Conservation (phyloP, 2,329 filamentous ascomycete genomes). For the Epichloe elymi region DNA sequence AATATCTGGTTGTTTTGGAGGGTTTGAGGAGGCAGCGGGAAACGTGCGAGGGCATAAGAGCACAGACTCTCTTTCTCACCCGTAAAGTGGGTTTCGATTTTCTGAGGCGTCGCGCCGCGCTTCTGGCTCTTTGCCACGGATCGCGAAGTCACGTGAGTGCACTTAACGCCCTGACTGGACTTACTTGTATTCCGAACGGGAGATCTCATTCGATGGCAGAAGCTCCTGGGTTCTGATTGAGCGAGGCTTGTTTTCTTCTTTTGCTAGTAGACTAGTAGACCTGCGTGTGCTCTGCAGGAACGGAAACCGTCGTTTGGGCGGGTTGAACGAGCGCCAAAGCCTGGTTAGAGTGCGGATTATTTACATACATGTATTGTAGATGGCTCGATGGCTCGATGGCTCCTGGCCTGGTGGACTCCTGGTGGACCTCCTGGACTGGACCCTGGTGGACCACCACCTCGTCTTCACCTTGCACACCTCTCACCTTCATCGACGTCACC, state of each 20-base stretch:
- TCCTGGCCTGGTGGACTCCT: no score
- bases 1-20: no score
- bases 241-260: not conserved
- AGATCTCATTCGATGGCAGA: not conserved
- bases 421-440: no score
- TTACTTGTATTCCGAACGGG: not conserved
- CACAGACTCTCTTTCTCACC: not conserved
- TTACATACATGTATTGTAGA: no score
- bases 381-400: no score
- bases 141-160: slow-evolving; percentile 14
- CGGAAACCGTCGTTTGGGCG: not conserved
- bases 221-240: not conserved
- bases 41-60: not conserved
- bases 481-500: not conserved
- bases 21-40: no score
- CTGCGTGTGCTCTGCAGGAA: not conserved
- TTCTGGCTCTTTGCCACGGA: not conserved
- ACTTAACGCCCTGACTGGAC: not conserved
- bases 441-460: no score
- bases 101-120: slow-evolving; percentile 6
- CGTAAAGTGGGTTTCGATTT: slow-evolving; percentile 5
- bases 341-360: no score
- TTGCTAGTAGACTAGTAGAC: not conserved
- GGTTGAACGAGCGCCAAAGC: not conserved
- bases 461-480: no score